phyloP scores from a whole-genome alignment of 768 basidiomycete genomes.

The Leccinum olivaceopallidum region DNA sequence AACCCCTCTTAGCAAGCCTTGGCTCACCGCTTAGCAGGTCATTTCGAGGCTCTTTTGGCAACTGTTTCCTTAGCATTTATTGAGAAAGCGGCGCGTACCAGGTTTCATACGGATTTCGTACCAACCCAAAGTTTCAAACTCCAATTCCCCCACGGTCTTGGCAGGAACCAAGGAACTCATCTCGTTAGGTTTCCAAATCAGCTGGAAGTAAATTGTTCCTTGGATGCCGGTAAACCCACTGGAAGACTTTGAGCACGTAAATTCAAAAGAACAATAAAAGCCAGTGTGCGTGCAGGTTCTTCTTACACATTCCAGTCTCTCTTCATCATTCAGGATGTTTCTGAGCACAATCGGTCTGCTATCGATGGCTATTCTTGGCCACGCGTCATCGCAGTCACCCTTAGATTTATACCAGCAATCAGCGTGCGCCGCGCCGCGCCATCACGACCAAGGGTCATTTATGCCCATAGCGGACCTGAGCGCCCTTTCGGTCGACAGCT shows the following conservation, averaged over 20 bases:
- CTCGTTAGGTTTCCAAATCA: too few species aligned
- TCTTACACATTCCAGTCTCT: too few species aligned
- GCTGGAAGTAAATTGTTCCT: too few species aligned
- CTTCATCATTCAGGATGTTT: slow-evolving; percentile 10
- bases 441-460: slow-evolving; percentile 6
- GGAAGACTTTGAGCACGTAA: too few species aligned
- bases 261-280: too few species aligned
- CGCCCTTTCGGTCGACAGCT: slow-evolving; percentile 30
- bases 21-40: background rate
- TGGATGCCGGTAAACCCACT: too few species aligned
- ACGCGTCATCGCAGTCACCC: slow-evolving; percentile 23
- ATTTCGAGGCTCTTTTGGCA: background rate
- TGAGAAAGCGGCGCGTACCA: too few species aligned
- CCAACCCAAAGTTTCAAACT: background rate
- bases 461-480: slow-evolving; percentile 14
- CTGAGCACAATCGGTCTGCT: slow-evolving; percentile 14
- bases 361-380: slow-evolving; percentile 14
- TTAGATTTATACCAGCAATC: slow-evolving; percentile 10
- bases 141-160: background rate
- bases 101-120: too few species aligned
- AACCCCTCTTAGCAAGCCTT: too few species aligned
- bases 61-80: background rate
- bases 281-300: too few species aligned
- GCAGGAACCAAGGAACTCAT: background rate
- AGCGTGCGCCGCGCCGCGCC: background rate